These are phyloP conservation scores for Cucurbita moschata DNA, from an alignment of 306 rosid species.

Conservation along the genomic window DNA sequence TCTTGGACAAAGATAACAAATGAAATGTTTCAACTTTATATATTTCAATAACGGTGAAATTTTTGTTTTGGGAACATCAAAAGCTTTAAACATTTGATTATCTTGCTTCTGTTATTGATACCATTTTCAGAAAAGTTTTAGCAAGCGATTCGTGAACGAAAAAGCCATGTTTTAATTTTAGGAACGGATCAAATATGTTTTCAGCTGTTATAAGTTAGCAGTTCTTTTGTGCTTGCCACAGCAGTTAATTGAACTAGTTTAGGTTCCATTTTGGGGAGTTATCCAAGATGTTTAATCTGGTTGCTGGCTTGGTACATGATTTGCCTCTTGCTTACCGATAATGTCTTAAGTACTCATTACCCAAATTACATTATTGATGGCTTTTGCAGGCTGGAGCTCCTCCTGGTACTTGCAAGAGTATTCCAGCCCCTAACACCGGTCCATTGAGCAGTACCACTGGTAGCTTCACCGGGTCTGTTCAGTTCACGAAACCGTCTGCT, in stretches of 20 bases:
- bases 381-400: slow-evolving; percentile 68
- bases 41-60: background rate
- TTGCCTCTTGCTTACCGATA: background rate
- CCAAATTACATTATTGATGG: slow-evolving; percentile 3
- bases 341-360: background rate
- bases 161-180: background rate
- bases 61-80: background rate
- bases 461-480: slow-evolving; percentile 78
- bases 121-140: background rate
- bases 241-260: background rate
- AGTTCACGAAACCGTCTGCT: slow-evolving; percentile 63
- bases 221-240: background rate
- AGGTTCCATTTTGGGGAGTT: background rate
- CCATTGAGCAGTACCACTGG: slow-evolving; percentile 47
- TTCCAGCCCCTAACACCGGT: slow-evolving; percentile 35
- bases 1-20: background rate
- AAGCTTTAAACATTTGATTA: background rate
- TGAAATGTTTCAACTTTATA: background rate
- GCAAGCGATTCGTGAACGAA: background rate
- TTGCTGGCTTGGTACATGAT: background rate
- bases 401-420: slow-evolving; percentile 76
- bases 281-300: background rate
- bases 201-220: background rate
- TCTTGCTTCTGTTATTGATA: background rate
- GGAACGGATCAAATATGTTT: too few relatives aligned